These are phyloP conservation scores for Tylopilus felleus DNA, from an alignment of 768 basidiomycete genomes.

Conservation along the genomic window DNA sequence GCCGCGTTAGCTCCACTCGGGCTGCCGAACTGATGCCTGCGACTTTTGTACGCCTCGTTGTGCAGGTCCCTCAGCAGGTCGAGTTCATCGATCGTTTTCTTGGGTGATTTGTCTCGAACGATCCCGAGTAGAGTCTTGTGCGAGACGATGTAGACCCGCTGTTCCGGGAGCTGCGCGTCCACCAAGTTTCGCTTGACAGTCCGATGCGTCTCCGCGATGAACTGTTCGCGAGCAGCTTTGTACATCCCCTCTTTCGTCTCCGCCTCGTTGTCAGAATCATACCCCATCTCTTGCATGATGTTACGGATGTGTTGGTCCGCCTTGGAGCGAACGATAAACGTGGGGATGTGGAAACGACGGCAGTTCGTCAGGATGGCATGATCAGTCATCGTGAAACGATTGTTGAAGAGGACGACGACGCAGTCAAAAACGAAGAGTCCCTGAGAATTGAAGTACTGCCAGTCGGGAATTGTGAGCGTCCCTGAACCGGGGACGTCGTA, in stretches of 20 bases:
- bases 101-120: conserved; percentile 22
- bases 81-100: conserved; percentile 26
- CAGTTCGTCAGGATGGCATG: conserved; percentile 34
- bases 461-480: conserved; percentile 34
- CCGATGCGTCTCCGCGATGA: conserved; percentile 26
- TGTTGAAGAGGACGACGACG: conserved; percentile 34
- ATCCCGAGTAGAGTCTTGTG: conserved; percentile 21
- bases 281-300: conserved; percentile 27
- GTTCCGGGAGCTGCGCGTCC: conserved; percentile 26
- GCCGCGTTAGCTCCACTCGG: conserved; percentile 2
- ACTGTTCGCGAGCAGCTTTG: conserved; percentile 25
- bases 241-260: conserved; percentile 18
- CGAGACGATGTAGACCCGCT: conserved; percentile 30
- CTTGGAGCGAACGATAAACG: conserved; percentile 37
- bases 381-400: conserved; percentile 36
- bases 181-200: conserved; percentile 24
- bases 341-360: conserved; percentile 33
- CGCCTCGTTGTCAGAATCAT: conserved; percentile 23
- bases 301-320: conserved; percentile 32
- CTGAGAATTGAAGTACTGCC: conserved; percentile 39
- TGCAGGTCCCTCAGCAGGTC: conserved; percentile 26
- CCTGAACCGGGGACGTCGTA: conserved; percentile 39
- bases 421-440: conserved; percentile 38
- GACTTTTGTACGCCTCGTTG: conserved; percentile 12
- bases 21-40: conserved; percentile 3